These are phyloP conservation scores for Candida andamanensis DNA, from an alignment of 805 yeast genomes.

Conservation along the genomic window DNA sequence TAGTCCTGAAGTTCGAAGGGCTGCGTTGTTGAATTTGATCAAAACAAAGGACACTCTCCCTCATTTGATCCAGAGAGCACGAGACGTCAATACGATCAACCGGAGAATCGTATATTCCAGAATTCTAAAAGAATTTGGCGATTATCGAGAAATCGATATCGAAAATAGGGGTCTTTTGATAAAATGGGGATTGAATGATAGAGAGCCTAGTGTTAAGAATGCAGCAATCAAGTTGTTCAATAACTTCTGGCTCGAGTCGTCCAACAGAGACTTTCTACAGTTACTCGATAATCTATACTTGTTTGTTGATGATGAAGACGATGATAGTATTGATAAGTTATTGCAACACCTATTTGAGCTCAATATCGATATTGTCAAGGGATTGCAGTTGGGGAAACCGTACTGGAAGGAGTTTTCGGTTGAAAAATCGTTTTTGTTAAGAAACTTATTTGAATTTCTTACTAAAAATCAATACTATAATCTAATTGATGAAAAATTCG, in stretches of 20 bases:
- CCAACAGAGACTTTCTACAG: slow-evolving; percentile 66
- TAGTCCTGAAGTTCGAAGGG: slow-evolving; percentile 84
- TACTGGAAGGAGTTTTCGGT: slow-evolving; percentile 68
- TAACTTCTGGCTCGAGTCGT: slow-evolving; percentile 63
- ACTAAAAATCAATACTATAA: slow-evolving; percentile 46
- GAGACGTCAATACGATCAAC: slow-evolving; percentile 69
- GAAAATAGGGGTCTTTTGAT: slow-evolving; percentile 61
- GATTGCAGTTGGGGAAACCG: slow-evolving; percentile 55
- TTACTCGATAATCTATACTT: slow-evolving; percentile 70
- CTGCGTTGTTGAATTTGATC: slow-evolving; percentile 68
- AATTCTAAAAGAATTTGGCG: slow-evolving; percentile 62
- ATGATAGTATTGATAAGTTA: slow-evolving; percentile 45
- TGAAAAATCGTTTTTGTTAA: slow-evolving; percentile 68
- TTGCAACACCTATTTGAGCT: slow-evolving; percentile 57
- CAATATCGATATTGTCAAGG: slow-evolving; percentile 58
- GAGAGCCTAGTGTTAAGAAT: slow-evolving; percentile 66
- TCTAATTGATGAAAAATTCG: slow-evolving; percentile 62
- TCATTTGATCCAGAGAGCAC: slow-evolving; percentile 68
- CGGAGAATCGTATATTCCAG: slow-evolving; percentile 70
- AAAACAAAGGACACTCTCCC: slow-evolving; percentile 51
- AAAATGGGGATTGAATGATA: slow-evolving; percentile 82
- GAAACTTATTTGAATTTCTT: slow-evolving; percentile 65
- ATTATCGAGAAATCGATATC: slow-evolving; percentile 46
- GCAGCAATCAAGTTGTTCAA: slow-evolving; percentile 73
- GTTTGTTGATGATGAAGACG: slow-evolving; percentile 53